Conservation (phyloP, 495 filamentous ascomycete genomes). For the Usnea hakonensis region DNA sequence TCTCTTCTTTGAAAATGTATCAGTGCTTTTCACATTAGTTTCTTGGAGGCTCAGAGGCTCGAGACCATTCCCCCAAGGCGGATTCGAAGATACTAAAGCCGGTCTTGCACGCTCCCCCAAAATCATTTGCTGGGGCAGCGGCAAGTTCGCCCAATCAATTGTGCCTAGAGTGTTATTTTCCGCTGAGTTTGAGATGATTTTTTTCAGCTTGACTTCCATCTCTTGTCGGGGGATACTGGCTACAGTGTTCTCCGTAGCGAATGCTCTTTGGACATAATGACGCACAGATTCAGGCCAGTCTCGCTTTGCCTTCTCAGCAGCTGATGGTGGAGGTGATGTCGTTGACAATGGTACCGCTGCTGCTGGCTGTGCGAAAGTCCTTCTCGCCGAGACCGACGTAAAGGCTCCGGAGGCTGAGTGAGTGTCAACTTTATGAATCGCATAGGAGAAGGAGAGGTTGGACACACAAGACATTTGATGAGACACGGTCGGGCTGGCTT, state of each 20-base stretch:
- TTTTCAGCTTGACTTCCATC: slow-evolving; percentile 77
- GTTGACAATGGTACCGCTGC: slow-evolving; percentile 15
- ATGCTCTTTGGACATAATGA: slow-evolving; percentile 74
- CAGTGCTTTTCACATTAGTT: slow-evolving; percentile 25
- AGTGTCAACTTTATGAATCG: slow-evolving; percentile 1
- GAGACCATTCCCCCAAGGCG: slow-evolving; percentile 26
- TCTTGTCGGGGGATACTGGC: slow-evolving; percentile 56
- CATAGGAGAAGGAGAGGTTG: slow-evolving; percentile 1
- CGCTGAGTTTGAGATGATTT: slow-evolving; percentile 73
- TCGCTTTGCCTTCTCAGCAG: slow-evolving; percentile 43
- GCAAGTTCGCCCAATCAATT: slow-evolving; percentile 74
- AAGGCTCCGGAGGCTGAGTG: slow-evolving; percentile 20
- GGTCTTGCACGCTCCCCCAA: slow-evolving; percentile 55
- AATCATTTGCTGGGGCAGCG: slow-evolving; percentile 83
- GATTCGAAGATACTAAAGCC: slow-evolving; percentile 30
- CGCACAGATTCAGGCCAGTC: slow-evolving; percentile 72
- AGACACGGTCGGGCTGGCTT: not conserved
- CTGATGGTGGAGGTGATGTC: slow-evolving; percentile 23
- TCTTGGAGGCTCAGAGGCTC: slow-evolving; percentile 18
- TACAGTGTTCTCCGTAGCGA: slow-evolving; percentile 62
- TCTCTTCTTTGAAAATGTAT: slow-evolving; percentile 55
- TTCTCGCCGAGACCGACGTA: slow-evolving; percentile 29
- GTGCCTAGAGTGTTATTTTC: slow-evolving; percentile 57
- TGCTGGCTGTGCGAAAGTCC: slow-evolving; percentile 29
- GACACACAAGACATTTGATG: slow-evolving; percentile 13